Evolutionary conservation across 306 rosid genomes (phyloP).

Genomic region (Adenanthera pavonina): DNA sequence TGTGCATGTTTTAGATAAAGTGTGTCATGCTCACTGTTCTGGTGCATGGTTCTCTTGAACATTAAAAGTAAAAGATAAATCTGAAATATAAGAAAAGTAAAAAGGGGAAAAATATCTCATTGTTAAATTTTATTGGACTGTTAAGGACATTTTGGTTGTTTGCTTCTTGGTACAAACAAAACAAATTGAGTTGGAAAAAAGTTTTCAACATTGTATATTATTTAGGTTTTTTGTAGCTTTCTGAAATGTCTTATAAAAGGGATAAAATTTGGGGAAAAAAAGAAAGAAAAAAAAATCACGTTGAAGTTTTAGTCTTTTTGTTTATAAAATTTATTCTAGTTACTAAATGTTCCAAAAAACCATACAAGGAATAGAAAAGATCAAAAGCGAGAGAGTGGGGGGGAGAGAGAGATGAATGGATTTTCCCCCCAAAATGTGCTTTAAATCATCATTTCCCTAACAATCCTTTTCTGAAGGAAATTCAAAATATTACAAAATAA

Average conservation of each 20-base stretch:
- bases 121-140: too few species aligned
- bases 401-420: background rate
- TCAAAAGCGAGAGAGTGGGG: too few species aligned
- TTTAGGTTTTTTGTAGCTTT: background rate
- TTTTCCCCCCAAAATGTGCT: too few species aligned
- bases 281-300: background rate
- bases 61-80: background rate
- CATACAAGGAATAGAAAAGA: background rate
- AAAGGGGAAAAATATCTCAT: too few species aligned
- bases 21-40: constrained; percentile 16
- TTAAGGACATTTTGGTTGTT: background rate
- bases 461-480: background rate
- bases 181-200: background rate
- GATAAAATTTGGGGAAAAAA: background rate
- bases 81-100: constrained; percentile 13
- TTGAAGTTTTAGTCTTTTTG: background rate
- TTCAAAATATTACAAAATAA: too few species aligned
- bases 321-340: background rate
- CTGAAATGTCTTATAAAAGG: background rate
- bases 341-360: background rate
- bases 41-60: constrained; percentile 23
- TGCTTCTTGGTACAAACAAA: background rate
- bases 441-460: too few species aligned
- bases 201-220: background rate
- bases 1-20: constrained; percentile 13